A percentile compares a stretch with the other conserved stretches of the same genome.
These are phyloP conservation scores for Glaciozyma antarctica DNA, from an alignment of 768 basidiomycete species.

Conservation along the genomic window DNA sequence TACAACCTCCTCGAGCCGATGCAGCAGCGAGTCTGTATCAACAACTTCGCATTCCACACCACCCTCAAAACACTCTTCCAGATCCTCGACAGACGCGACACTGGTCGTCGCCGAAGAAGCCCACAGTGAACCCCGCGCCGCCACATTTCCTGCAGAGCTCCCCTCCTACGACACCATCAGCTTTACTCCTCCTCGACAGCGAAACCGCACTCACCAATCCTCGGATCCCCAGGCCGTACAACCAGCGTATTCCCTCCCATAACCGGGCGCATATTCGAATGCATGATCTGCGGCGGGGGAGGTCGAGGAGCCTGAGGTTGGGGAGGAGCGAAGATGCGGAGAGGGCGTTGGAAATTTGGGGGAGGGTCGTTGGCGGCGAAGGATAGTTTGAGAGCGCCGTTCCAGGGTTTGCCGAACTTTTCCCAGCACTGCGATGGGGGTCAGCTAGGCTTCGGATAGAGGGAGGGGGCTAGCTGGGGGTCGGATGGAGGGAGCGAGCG, in stretches of 20 bases:
- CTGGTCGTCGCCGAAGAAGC: conserved; percentile 22
- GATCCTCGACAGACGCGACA: conserved; percentile 14
- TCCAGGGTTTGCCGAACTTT: conserved; percentile 17
- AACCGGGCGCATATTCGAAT: background rate
- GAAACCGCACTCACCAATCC: conserved; percentile 16
- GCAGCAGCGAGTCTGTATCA: too few relatives aligned
- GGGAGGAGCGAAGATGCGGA: conserved; percentile 6
- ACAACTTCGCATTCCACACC: too few relatives aligned
- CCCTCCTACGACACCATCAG: conserved; percentile 9
- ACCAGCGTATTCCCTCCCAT: background rate
- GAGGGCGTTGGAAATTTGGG: conserved; percentile 19
- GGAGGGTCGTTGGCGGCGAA: conserved; percentile 5
- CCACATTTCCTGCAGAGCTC: conserved; percentile 15
- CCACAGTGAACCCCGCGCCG: conserved; percentile 11
- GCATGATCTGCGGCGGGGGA: too few relatives aligned
- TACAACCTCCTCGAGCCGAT: too few relatives aligned
- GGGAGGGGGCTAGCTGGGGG: too few relatives aligned
- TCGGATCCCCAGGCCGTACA: conserved; percentile 16
- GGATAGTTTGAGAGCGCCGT: background rate
- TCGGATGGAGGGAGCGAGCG: too few relatives aligned
- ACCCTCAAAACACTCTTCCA: conserved; percentile 17
- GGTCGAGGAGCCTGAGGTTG: background rate
- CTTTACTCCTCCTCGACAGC: too few relatives aligned
- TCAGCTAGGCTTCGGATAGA: background rate
- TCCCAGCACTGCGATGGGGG: conserved; percentile 13